Conservation (phyloP, 2,329 filamentous ascomycete species). For the Cladophialophora carrionii region DNA sequence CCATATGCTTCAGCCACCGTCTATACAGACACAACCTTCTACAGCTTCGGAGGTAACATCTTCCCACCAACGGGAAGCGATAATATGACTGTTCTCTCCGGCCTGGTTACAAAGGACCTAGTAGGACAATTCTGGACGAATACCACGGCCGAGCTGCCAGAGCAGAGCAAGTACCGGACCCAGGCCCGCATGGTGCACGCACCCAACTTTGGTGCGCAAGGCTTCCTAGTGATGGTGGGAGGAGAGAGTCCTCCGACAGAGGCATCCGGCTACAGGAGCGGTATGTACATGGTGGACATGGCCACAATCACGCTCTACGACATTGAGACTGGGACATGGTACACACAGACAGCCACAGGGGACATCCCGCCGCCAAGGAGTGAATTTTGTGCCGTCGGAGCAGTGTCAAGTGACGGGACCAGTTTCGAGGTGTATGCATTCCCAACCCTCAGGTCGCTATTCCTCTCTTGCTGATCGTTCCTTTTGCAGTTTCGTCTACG, state of each 20-base stretch:
- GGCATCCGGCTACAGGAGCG: slow-evolving; percentile 22
- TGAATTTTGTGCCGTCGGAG: slow-evolving; percentile 55
- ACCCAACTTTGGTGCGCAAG: slow-evolving; percentile 25
- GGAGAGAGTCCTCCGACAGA: slow-evolving; percentile 26
- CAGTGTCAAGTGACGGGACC: slow-evolving; percentile 61
- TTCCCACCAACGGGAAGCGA: background rate
- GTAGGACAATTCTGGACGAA: slow-evolving; percentile 25
- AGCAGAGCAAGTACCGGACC: slow-evolving; percentile 22
- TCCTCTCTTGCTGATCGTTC: background rate
- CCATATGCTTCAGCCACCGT: slow-evolving; percentile 23
- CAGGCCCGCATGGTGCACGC: slow-evolving; percentile 21
- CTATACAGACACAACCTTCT: slow-evolving; percentile 26
- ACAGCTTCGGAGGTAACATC: slow-evolving; percentile 27
- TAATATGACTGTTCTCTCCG: slow-evolving; percentile 29
- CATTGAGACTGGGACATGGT: slow-evolving; percentile 27
- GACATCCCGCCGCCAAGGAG: slow-evolving; percentile 29
- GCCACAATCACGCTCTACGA: slow-evolving; percentile 33
- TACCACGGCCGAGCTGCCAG: slow-evolving; percentile 22
- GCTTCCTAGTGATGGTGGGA: slow-evolving; percentile 30
- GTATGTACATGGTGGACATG: slow-evolving; percentile 25
- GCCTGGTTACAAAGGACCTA: slow-evolving; percentile 28
- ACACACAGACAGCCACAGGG: slow-evolving; percentile 32
- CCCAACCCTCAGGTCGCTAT: background rate
- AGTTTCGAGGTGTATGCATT: slow-evolving; percentile 65
- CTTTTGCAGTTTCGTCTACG: slow-evolving; percentile 27